Base-by-base conservation (phyloP, 225 moss, liverwort and hornwort genomes). In the Physcomitrellopsis africana region DNA sequence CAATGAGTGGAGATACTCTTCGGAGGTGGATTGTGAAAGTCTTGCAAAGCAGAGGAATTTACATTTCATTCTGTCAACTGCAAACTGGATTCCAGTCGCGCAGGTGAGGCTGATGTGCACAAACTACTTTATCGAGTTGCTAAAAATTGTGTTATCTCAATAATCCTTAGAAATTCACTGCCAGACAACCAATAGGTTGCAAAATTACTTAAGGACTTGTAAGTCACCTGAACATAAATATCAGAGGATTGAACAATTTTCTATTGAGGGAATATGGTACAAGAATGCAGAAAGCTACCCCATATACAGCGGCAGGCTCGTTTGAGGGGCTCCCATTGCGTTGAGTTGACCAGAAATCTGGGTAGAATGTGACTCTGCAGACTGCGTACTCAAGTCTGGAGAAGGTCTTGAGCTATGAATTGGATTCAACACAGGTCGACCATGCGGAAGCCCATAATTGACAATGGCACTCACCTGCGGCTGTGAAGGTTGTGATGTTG, bases 361-460 rank as follows among this genome's bases (percentile, higher is more conserved):
- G 7, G 85, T 85, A 11, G 81, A 83, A 46, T 79, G 89, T 1
- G 89, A 86, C 53, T 89, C 89, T 10, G 81, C 68, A 67, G 89
- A 86, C 37, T 89, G 89, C 81, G 86, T 81, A 61, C 86, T 89
- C 77, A 86, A 79, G 71, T 89, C 89, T 23, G 89, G 89, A 59
- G 88, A 83, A 41, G 89, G 81, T 61, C 79, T 83, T 17, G 81
- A 76, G 76, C 63, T 72, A 48, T 67, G 88, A 42, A 45, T 52
- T 26, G 78, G n/a, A 67, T 79, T 84, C 44, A 27, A 53, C 60
- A 51, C 37, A n/a, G 74, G 60, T 27, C 74, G 74, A 41, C 60
- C 52, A 7, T 69, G 67, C 7, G 80, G 24, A 46, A 73, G 74
- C 22, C 72, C 81, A 23, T 83, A 83, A 32, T 69, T 81, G 52